These are phyloP conservation scores for Nitzschia sp. DNA, from an alignment of 108 stramenopile species.

Conservation along the genomic window DNA sequence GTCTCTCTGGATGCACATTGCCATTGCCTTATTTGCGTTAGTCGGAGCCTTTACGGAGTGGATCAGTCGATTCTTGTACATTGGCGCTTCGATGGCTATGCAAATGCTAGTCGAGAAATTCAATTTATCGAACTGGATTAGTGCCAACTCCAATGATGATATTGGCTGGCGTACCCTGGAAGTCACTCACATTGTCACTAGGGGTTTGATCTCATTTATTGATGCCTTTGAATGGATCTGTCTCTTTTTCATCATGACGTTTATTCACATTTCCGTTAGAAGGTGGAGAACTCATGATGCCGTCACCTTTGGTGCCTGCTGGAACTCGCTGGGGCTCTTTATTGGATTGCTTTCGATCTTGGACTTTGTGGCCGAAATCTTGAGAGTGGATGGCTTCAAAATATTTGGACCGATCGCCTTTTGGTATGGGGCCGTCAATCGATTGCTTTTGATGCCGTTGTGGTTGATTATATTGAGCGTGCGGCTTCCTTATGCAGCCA, in stretches of 20 bases:
- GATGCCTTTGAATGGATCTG: constrained; percentile 39
- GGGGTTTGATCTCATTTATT: constrained; percentile 30
- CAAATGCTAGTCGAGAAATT: constrained; percentile 57
- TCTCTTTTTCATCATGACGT: constrained; percentile 23
- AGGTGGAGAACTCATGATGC: constrained; percentile 22
- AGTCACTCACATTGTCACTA: constrained; percentile 58
- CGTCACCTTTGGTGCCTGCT: constrained; percentile 56
- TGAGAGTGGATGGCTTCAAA: constrained; percentile 54
- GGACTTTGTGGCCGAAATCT: constrained; percentile 62
- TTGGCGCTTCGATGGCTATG: constrained; percentile 55
- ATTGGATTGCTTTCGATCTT: constrained; percentile 51
- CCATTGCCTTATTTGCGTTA: constrained; percentile 54
- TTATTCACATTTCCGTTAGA: constrained; percentile 33
- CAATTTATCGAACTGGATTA: constrained; percentile 67
- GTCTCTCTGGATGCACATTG: constrained; percentile 47
- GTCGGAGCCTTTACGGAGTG: constrained; percentile 66
- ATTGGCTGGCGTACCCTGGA: constrained; percentile 77
- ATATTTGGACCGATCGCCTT: constrained; percentile 50
- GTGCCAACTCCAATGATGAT: constrained; percentile 33
- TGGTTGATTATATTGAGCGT: constrained; percentile 59
- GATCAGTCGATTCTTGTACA: constrained; percentile 48
- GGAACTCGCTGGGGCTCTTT: constrained; percentile 49
- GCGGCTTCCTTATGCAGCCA: constrained; percentile 46
- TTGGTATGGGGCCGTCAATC: constrained; percentile 41
- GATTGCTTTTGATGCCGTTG: constrained; percentile 57